Evolutionary conservation across 2,329 filamentous ascomycete species (phyloP).

Genomic region (Sclerotinia spermophila): DNA sequence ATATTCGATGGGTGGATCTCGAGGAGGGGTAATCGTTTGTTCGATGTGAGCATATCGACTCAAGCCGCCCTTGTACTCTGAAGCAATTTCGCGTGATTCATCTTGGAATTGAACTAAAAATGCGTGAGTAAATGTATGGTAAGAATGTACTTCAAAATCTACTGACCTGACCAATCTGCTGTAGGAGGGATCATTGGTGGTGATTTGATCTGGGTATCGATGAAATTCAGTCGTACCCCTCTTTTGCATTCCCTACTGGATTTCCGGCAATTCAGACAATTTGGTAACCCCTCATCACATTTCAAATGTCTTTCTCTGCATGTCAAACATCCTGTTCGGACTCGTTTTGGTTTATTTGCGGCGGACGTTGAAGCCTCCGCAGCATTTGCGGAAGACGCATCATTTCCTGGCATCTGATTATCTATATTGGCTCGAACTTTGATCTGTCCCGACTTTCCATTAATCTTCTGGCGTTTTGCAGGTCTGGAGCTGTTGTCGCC

Average conservation of each 20-base stretch:
- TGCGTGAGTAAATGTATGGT: slow-evolving; percentile 1
- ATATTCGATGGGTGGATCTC: slow-evolving; percentile 31
- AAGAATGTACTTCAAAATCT: background rate
- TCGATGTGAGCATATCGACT: slow-evolving; percentile 64
- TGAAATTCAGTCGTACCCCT: slow-evolving; percentile 85
- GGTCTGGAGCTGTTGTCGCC: slow-evolving; percentile 28
- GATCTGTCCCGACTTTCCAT: slow-evolving; percentile 19
- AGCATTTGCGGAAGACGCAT: slow-evolving; percentile 21
- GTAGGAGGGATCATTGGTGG: slow-evolving; percentile 61
- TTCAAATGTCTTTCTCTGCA: slow-evolving; percentile 88
- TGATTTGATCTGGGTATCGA: slow-evolving; percentile 70
- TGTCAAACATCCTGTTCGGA: slow-evolving; percentile 86
- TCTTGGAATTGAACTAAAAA: slow-evolving; percentile 71
- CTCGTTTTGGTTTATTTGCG: slow-evolving; percentile 68
- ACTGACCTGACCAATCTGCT: slow-evolving; percentile 60
- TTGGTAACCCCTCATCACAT: slow-evolving; percentile 55
- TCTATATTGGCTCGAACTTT: slow-evolving; percentile 24
- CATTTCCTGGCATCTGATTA: slow-evolving; percentile 33
- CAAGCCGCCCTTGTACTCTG: slow-evolving; percentile 79
- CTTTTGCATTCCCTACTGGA: slow-evolving; percentile 82
- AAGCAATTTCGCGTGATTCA: slow-evolving; percentile 85
- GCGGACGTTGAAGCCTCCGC: slow-evolving; percentile 23
- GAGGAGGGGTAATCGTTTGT: slow-evolving; percentile 37
- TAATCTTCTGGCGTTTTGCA: slow-evolving; percentile 27
- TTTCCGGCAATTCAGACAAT: slow-evolving; percentile 78